Evolutionary conservation across 2,329 filamentous ascomycete genomes (phyloP).

Genomic region (Keithomyces neogunnii): DNA sequence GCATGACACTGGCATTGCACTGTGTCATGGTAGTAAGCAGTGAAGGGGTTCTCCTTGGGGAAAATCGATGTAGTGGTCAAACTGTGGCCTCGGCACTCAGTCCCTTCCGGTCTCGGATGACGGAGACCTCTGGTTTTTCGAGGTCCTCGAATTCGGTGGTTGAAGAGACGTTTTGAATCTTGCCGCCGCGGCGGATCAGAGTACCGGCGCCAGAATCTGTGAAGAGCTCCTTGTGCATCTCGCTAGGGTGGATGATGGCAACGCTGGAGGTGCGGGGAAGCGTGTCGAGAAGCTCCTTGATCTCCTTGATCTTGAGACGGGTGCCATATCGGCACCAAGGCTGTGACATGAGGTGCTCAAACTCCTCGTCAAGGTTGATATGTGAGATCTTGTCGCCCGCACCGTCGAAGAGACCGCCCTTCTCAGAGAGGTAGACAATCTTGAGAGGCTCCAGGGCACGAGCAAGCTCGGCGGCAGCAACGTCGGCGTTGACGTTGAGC

Average conservation of each 20-base stretch:
- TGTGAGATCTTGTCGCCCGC: conserved; percentile 91
- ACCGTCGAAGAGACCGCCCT: conserved; percentile 90
- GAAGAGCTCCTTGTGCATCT: conserved; percentile 93
- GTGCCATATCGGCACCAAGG: conserved; percentile 95
- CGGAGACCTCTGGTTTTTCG: conserved; percentile 68
- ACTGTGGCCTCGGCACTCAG: conserved; percentile 77
- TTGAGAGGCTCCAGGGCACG: conserved; percentile 85
- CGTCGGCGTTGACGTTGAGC: conserved; percentile 95
- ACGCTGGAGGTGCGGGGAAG: conserved; percentile 89
- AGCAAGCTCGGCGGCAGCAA: conserved; percentile 88
- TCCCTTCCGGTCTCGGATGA: conserved; percentile 74
- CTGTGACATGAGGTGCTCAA: conserved; percentile 83
- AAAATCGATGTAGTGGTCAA: conserved; percentile 72
- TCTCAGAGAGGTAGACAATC: conserved; percentile 97
- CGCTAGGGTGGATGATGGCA: conserved; percentile 93
- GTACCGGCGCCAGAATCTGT: conserved; percentile 94
- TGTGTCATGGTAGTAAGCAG: conserved; percentile 86
- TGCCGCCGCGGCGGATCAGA: conserved; percentile 84
- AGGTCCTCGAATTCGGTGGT: conserved; percentile 70
- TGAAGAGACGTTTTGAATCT: conserved; percentile 65
- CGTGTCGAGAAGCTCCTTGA: conserved; percentile 84
- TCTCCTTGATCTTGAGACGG: conserved; percentile 93
- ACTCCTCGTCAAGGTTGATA: conserved; percentile 97
- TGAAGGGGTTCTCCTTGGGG: conserved; percentile 70
- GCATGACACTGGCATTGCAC: conserved; percentile 89